These are phyloP conservation scores for Solanum chmielewskii DNA, from an alignment of 257 asterid genomes.

Conservation along the genomic window DNA sequence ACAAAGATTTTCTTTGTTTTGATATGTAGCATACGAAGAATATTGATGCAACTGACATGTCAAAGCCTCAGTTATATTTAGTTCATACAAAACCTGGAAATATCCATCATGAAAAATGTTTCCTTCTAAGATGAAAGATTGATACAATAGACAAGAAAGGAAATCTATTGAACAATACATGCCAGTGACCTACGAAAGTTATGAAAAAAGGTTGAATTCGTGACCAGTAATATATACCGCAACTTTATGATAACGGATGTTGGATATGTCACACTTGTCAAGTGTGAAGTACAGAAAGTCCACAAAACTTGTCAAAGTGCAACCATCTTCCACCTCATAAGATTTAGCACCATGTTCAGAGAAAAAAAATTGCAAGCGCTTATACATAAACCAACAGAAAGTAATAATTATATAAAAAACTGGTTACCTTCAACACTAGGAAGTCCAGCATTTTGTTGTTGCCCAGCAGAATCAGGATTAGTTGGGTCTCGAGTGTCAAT, in stretches of 20 bases:
- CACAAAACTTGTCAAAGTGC: not conserved
- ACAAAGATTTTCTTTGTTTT: not conserved
- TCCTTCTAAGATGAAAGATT: not conserved
- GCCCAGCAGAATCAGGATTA: constrained; percentile 25
- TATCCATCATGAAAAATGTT: not conserved
- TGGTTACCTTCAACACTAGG: constrained; percentile 30
- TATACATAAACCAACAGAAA: not conserved
- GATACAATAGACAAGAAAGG: not conserved
- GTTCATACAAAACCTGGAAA: not conserved
- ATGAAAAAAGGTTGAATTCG: not conserved
- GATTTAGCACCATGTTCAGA: not conserved
- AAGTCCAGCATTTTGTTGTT: constrained; percentile 21
- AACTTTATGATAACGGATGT: not conserved
- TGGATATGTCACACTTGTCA: not conserved
- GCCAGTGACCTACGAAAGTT: not conserved
- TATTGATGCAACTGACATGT: not conserved
- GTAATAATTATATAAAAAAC: not conserved
- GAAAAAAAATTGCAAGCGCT: not conserved
- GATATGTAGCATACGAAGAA: not conserved
- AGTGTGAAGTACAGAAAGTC: not conserved
- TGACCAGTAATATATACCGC: not conserved
- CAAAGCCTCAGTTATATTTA: not conserved
- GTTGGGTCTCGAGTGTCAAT: constrained; percentile 19
- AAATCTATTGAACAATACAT: not conserved
- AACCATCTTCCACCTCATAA: not conserved